Base-by-base conservation (phyloP, 2,329 filamentous ascomycete genomes). In the Botrytis byssoidea region DNA sequence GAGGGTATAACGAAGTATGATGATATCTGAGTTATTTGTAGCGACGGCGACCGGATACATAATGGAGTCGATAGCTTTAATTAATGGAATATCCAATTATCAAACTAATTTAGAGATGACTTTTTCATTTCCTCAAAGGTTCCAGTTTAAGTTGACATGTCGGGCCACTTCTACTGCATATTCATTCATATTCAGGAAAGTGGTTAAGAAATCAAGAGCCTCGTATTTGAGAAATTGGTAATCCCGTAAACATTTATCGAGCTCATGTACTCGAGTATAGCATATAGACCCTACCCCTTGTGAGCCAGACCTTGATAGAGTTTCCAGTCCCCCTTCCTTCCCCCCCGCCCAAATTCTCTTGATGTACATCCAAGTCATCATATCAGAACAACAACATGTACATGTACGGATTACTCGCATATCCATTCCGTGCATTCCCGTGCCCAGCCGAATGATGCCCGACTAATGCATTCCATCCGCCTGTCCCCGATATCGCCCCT, bases 1-100 rank as follows among this genome's bases (percentile, higher is more conserved):
- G 79, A 80, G 69, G 84, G 84, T 0, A 74, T 86, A 76, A 78
- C 72, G 57, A 73, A n/a, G 46, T 72, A 78, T 74, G 74, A 75
- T 25, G 77, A 77, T 55, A 67, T 76, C 46, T 76, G 70, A 44
- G 16, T 8, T 37, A 25, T 66, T n/a, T n/a, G 8, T 66, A 12
- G 44, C 20, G 64, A 48, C 4, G 20, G 63, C 29, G 32, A 48
- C 2, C 0, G 20, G 6, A 35, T 48, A 48, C 7, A n/a, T 5
- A n/a, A 35, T 35, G 20, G 64, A 10, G 10, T 48, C 48, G 4
- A 18, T 48, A 66, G 44, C 29, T 48, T 66, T 66, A 37, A 12
- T 66, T 48, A 16, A 32, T 32, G 29, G 25, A 14, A 9, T 32
- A 57, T 29, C 14, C 29, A 18, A 57, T 5, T 18, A 37, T 66